Evolutionary conservation across 805 yeast species (phyloP).

Genomic region (Teunomyces atbi): DNA sequence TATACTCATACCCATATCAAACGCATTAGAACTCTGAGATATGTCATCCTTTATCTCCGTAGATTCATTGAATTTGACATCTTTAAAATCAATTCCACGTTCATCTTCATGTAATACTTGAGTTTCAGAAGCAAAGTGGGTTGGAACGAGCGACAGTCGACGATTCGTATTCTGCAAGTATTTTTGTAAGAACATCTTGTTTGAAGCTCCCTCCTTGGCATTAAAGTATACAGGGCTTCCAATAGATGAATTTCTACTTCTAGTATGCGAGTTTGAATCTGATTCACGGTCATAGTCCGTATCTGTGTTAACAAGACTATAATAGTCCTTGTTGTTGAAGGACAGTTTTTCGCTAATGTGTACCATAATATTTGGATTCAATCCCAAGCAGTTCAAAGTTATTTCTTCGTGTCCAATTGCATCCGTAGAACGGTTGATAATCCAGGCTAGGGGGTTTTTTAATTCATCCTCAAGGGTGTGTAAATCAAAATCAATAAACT

Average conservation of each 20-base stretch:
- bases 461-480: conserved; percentile 22
- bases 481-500: conserved; percentile 31
- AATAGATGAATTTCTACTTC: conserved; percentile 18
- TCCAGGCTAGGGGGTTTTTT: conserved; percentile 21
- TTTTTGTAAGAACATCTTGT: conserved; percentile 5
- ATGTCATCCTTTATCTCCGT: neutral
- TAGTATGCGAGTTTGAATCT: neutral
- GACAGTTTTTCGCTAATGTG: conserved; percentile 12
- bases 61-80: conserved; percentile 18
- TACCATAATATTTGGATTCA: conserved; percentile 18
- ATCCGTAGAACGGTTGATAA: conserved; percentile 10
- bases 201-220: conserved; percentile 8
- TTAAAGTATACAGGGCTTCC: conserved; percentile 21
- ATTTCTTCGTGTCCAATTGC: conserved; percentile 18
- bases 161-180: conserved; percentile 16
- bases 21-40: neutral
- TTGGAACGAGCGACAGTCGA: conserved; percentile 29
- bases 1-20: neutral
- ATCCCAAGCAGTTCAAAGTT: conserved; percentile 15
- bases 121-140: conserved; percentile 20
- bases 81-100: conserved; percentile 20
- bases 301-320: neutral
- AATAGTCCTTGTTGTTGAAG: neutral
- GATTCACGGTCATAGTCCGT: neutral
- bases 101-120: neutral